Evolutionary conservation across 2,329 filamentous ascomycete species (phyloP), one percentile per base, ranked within the genome.

Genomic region (Incumbomyces delicatus): DNA sequence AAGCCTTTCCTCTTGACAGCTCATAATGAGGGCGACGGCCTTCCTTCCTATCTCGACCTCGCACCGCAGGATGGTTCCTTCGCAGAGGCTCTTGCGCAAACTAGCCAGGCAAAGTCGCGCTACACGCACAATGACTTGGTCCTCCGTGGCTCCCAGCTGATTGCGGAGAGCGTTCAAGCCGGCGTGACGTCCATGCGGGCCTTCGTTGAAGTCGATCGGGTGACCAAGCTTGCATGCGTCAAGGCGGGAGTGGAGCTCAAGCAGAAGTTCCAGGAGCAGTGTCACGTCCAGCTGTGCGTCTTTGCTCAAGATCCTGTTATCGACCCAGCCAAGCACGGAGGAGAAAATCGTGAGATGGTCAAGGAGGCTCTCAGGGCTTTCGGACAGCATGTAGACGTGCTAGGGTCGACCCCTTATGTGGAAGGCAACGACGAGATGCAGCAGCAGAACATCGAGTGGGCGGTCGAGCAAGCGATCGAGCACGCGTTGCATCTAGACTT

Each of bases 251-350:
- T 80, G 20, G 64, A 63, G 29, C 66, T 87, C 39, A 80, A 80
- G 60, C 55, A 67, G 2, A 65, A 74, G 44, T 81, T 77, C 59
- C 58, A 62, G 10, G 66, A 71, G 16, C 62, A 67, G 6, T 76
- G 81, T 50, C 64, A 75, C 6, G 63, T 87, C 4, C 83, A 87
- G 60, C 72, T 87, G 3, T 85, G 79, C 55, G 76, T 75, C 1
- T 87, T 86, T 63, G 83, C 83, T 6, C 83, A 87, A 57, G 75
- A 85, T 45, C 77, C 81, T 1, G 66, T 86, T 4, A 81, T 83
- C 59, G 79, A 78, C 1, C 70, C 72, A 2, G 67, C 73, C 37
- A 45, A 45, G 34, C 58, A 68, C 16, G 76, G 74, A 13, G 62
- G 65, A 1, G 60, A 70, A 36, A 81, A 83, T 54, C 67, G 72